phyloP scores from a whole-genome alignment of 1,284 basidiomycete genomes.

The Heterobasidion occidentale region DNA sequence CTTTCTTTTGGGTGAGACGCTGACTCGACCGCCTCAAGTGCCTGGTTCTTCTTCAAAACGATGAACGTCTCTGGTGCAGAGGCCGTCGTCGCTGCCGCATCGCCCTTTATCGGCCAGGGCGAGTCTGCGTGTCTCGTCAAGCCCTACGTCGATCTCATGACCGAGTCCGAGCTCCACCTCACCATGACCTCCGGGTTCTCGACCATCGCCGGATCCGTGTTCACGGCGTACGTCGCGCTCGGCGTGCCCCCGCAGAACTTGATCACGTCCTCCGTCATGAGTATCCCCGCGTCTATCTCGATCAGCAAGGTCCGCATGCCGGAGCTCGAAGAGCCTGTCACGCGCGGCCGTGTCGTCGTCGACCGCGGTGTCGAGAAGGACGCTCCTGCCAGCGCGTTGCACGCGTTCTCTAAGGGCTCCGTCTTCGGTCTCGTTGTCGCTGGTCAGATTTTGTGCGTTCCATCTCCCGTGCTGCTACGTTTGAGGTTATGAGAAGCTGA shows the following conservation, averaged over 20 bases:
- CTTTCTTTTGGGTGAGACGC: background rate
- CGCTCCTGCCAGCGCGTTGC: slow-evolving; percentile 67
- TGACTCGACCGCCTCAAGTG: slow-evolving; percentile 30
- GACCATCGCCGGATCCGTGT: slow-evolving; percentile 86
- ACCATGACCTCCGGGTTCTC: slow-evolving; percentile 88
- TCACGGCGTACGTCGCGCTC: slow-evolving; percentile 76
- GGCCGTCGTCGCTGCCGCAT: slow-evolving; percentile 86
- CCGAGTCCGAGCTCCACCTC: slow-evolving; percentile 82
- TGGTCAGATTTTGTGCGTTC: slow-evolving; percentile 69
- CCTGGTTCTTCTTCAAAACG: slow-evolving; percentile 89
- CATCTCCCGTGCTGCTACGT: background rate
- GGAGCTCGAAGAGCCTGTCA: slow-evolving; percentile 80
- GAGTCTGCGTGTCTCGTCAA: slow-evolving; percentile 81
- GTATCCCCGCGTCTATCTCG: slow-evolving; percentile 88
- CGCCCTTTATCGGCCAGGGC: slow-evolving; percentile 88
- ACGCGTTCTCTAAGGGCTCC: slow-evolving; percentile 86
- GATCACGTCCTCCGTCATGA: slow-evolving; percentile 89
- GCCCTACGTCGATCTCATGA: slow-evolving; percentile 87
- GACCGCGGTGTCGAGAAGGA: slow-evolving; percentile 63
- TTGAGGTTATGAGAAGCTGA: background rate
- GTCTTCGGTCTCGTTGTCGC: slow-evolving; percentile 82
- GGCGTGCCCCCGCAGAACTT: slow-evolving; percentile 82
- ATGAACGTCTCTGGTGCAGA: slow-evolving; percentile 86
- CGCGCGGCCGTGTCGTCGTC: slow-evolving; percentile 72
- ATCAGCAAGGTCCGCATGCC: slow-evolving; percentile 84